Percentiles rank a stretch among this genome's conserved stretches.
Evolutionary conservation across 805 yeast genomes (phyloP).

Genomic region (Candida michaelii): DNA sequence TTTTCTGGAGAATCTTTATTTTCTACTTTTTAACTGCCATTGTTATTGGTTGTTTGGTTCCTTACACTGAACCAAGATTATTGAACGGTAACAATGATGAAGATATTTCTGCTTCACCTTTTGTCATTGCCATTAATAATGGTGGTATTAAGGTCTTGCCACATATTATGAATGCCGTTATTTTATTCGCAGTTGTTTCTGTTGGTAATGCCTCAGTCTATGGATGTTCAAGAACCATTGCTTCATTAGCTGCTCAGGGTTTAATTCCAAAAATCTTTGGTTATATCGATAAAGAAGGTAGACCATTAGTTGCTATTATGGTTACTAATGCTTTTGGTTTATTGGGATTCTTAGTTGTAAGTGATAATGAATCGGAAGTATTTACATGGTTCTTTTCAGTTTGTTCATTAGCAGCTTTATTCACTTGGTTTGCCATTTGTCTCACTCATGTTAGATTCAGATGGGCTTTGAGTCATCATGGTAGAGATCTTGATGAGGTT

Average conservation of each 20-base stretch:
- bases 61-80: conserved; percentile 49
- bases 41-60: conserved; percentile 45
- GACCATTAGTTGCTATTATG: conserved; percentile 40
- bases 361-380: conserved; percentile 28
- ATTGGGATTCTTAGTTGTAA: conserved; percentile 38
- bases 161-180: conserved; percentile 71
- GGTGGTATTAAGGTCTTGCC: conserved; percentile 69
- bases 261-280: conserved; percentile 53
- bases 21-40: conserved; percentile 37
- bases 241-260: conserved; percentile 68
- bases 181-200: conserved; percentile 68
- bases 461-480: conserved; percentile 36
- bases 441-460: conserved; percentile 42
- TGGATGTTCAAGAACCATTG: conserved; percentile 68
- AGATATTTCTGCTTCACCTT: conserved; percentile 68
- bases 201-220: conserved; percentile 76
- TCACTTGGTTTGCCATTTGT: conserved; percentile 43
- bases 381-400: conserved; percentile 45
- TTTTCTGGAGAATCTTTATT: conserved; percentile 43
- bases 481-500: conserved; percentile 37
- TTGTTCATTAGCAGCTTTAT: conserved; percentile 41
- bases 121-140: conserved; percentile 64
- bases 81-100: conserved; percentile 48
- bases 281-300: conserved; percentile 41
- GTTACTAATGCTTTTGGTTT: conserved; percentile 35